Base-by-base conservation (phyloP, 306 rosid species). In the Vigna radiata region DNA sequence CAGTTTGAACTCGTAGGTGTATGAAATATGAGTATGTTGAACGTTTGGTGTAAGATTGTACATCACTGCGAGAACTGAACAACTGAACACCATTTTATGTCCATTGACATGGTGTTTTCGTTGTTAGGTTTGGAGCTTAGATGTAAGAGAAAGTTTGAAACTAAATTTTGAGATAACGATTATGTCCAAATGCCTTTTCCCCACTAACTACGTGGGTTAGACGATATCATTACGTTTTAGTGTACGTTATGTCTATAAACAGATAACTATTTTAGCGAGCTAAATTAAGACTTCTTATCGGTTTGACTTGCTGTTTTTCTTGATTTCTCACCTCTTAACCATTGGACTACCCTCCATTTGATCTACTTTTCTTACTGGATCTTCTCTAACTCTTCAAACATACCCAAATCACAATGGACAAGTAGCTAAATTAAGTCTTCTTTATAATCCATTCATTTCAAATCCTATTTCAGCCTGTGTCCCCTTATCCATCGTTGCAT, bases 21-120 rank as follows among this genome's bases (percentile, higher is more conserved):
- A 11, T 76, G 31, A 65, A 72, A 61, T 59, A 13, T 59, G 15
- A 2, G 48, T 43, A 2, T 56, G 52, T 29, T 72, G 73, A 77
- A 66, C 70, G 25, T 23, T 17, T 53, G 27, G n/a, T n/a, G 1
- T 73, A 33, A 59, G 49, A 31, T 25, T 74, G 48, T 7, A 13
- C 41, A 14, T 75, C 31, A 56, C 25, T 62, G 39, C n/a, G 16
- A 75, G 33, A 60, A 62, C 23, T 62, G 52, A 25, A 62, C 44
- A 62, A 68, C 48, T 76, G 41, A 76, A 18, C 46, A 19, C 16
- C 53, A 14, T 47, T 27, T 56, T 23, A 75, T 62, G 25, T 62
- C 39, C 63, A 4, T 62, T 62, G 1, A 75, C 72, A 31, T 75
- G 1, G 2, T 59, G 12, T 59, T 27, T 2, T 15, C 16, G 44